phyloP scores from a whole-genome alignment of 2,329 filamentous ascomycete species.

The Trichoderma citrinoviride region DNA sequence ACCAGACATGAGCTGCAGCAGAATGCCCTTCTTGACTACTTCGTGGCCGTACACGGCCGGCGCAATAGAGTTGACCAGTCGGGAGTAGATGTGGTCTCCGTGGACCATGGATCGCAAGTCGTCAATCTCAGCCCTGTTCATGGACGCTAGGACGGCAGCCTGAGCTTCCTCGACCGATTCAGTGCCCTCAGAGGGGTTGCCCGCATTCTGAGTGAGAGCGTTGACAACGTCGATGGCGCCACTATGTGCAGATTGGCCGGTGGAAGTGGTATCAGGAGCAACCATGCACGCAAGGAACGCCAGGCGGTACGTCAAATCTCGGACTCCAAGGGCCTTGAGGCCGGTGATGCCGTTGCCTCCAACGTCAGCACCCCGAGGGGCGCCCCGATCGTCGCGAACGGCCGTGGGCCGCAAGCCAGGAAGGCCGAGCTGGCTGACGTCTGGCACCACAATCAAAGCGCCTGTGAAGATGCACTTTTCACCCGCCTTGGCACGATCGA shows the following conservation, averaged over 20 bases:
- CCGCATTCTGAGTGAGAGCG: constrained; percentile 64
- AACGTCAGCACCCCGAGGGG: constrained; percentile 70
- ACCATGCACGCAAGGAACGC: constrained; percentile 99
- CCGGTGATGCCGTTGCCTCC: constrained; percentile 84
- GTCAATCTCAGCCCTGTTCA: constrained; percentile 83
- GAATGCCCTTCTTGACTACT: constrained; percentile 93
- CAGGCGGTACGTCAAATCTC: constrained; percentile 90
- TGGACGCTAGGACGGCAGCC: constrained; percentile 78
- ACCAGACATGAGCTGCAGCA: constrained; percentile 94
- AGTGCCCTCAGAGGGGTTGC: constrained; percentile 56
- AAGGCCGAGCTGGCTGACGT: constrained; percentile 90
- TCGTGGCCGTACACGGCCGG: constrained; percentile 97
- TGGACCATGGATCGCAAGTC: constrained; percentile 93
- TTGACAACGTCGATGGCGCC: constrained; percentile 76
- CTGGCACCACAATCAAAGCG: constrained; percentile 91
- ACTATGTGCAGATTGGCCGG: constrained; percentile 66
- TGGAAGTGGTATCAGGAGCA: constrained; percentile 78
- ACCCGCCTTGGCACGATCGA: constrained; percentile 93
- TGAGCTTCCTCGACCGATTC: constrained; percentile 82
- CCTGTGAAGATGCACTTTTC: constrained; percentile 99
- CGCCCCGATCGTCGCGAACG: constrained; percentile 75
- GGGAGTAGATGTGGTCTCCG: constrained; percentile 89
- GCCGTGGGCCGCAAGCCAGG: constrained; percentile 82
- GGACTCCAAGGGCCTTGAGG: constrained; percentile 87
- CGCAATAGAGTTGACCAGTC: constrained; percentile 88